Base-by-base conservation (phyloP, 1,284 basidiomycete species). In the Grifola frondosa region DNA sequence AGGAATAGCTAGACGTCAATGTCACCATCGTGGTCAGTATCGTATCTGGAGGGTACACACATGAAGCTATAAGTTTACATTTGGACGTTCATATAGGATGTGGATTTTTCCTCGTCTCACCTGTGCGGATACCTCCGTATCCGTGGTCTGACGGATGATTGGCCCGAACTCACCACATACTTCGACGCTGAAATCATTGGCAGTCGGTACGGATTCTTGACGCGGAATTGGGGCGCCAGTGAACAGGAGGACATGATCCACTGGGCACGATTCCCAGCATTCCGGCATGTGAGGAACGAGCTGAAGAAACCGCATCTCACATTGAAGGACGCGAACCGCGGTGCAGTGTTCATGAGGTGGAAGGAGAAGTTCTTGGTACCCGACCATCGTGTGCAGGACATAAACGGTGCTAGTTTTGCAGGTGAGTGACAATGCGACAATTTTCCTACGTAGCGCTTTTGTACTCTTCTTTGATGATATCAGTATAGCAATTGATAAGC, bases 291-390 rank as follows among this genome's bases (percentile, higher is more conserved):
- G 52, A 78, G 80, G 67, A 71, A 78, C 58, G 80, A 94, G 54
- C 74, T 92, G 51, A 77, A 84, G 60, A 76, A 80, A 54, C 88
- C 89, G 0, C 77, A 84, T 49, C 61, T 89, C 63, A 87, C 86
- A 20, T 82, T 93, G 59, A 73, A 81, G 47, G 87, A 88, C 53
- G 73, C 80, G 20, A 82, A 85, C 58, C 77, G 82, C 31, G 82
- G 84, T 5, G 84, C 83, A 16, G 81, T 89, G 20, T 98, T 97
- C 63, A 93, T 98, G 88, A 77, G 95, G 46, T 97, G 94, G 89
- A 98, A 98, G 69, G 95, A 98, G 68, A 79, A 86, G 57, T 97
- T 97, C 66, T 71, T 98, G 46, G 91, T 97, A 11, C 95, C 95
- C 8, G 91, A 96, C 64, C 91, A 96, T 66, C 80, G 85, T 46